Percentiles rank a stretch among this genome's conserved stretches.
Conservation (phyloP, 1,284 basidiomycete genomes). For the Spongiforma sp. region DNA sequence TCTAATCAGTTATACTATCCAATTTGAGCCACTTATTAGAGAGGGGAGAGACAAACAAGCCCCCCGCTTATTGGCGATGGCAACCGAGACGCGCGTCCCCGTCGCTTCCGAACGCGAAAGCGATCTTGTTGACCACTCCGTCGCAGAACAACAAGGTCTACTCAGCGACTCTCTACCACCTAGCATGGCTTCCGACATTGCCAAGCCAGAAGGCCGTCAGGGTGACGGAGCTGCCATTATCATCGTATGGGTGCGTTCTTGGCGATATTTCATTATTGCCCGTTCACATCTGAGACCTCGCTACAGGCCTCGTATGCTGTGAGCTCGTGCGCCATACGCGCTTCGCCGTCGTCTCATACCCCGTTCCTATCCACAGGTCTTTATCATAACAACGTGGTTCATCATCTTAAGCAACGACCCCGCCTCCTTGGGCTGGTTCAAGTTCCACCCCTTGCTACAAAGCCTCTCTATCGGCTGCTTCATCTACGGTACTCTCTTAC, state of each 20-base stretch:
- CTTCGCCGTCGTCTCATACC: slow-evolving; percentile 14
- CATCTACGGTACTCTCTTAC: slow-evolving; percentile 56
- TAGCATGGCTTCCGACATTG: slow-evolving; percentile 26
- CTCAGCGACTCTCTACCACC: slow-evolving; percentile 9
- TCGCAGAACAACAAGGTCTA: slow-evolving; percentile 28
- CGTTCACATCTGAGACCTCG: not conserved
- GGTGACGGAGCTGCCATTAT: slow-evolving; percentile 25
- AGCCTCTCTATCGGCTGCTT: slow-evolving; percentile 57
- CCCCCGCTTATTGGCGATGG: slow-evolving; percentile 15
- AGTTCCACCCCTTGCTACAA: slow-evolving; percentile 67
- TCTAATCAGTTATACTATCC: slow-evolving; percentile 32
- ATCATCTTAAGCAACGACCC: slow-evolving; percentile 57
- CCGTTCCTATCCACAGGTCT: slow-evolving; percentile 45
- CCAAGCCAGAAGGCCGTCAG: slow-evolving; percentile 28
- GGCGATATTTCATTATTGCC: not conserved
- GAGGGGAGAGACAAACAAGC: not conserved
- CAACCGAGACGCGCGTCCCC: too few relatives aligned
- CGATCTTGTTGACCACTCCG: too few relatives aligned
- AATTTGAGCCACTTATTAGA: too few relatives aligned
- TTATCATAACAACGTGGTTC: slow-evolving; percentile 58
- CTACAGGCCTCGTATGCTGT: slow-evolving; percentile 27
- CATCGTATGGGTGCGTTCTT: slow-evolving; percentile 26
- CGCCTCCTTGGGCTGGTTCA: slow-evolving; percentile 59
- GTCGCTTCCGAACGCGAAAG: too few relatives aligned
- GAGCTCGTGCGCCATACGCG: slow-evolving; percentile 4